phyloP scores from a whole-genome alignment of 2,329 filamentous ascomycete species.

The Diaporthe humulicola region DNA sequence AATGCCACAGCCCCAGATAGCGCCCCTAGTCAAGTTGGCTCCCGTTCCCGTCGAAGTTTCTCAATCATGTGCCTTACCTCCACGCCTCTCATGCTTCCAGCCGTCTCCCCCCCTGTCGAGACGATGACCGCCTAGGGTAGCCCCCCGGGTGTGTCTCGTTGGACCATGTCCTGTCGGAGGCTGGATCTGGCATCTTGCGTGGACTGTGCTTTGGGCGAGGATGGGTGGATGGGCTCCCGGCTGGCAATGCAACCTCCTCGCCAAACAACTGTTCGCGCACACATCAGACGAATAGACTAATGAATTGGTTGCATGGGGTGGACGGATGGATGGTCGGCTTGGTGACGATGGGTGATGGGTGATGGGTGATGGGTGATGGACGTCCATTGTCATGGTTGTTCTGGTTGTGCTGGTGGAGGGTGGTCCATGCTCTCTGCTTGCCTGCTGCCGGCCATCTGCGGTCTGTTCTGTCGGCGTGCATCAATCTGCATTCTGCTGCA shows the following conservation, averaged over 20 bases:
- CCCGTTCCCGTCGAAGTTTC: constrained; percentile 30
- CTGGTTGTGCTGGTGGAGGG: no score
- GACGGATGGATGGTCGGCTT: no score
- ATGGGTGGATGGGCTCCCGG: neutral
- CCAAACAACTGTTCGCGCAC: constrained; percentile 21
- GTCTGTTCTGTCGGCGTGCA: neutral
- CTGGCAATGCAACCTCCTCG: constrained; percentile 27
- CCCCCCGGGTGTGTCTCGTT: neutral
- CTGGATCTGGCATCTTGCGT: constrained; percentile 25
- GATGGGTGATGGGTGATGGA: neutral
- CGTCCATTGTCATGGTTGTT: constrained; percentile 6
- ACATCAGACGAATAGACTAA: constrained; percentile 29
- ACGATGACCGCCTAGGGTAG: neutral
- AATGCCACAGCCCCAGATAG: no score
- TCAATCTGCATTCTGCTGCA: constrained; percentile 29
- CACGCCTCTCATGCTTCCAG: neutral
- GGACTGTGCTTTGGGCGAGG: constrained; percentile 19
- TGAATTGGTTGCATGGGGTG: constrained; percentile 9
- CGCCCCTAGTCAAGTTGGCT: constrained; percentile 18
- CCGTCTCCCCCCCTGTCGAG: neutral
- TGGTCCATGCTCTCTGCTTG: constrained; percentile 4
- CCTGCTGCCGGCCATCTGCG: constrained; percentile 4
- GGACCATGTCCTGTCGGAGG: constrained; percentile 20
- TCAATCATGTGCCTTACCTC: constrained; percentile 26
- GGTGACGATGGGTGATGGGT: constrained; percentile 3